These are phyloP conservation scores for Hypoxylon rubiginosum DNA, from an alignment of 2,329 filamentous ascomycete species.

Conservation along the genomic window DNA sequence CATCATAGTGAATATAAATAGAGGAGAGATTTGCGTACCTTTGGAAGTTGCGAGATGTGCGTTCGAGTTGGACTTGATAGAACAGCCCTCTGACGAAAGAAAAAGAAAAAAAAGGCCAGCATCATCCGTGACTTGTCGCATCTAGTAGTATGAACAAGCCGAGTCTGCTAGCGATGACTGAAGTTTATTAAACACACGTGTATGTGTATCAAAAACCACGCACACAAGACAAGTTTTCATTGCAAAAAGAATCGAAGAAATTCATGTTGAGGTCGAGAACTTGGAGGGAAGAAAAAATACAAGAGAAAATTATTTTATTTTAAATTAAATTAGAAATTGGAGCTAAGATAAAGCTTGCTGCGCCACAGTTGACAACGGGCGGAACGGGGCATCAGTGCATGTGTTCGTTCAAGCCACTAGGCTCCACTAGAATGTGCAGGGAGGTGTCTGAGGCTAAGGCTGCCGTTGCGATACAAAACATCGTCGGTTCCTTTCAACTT, in stretches of 20 bases:
- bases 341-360: conserved; percentile 13
- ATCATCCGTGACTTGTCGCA: background rate
- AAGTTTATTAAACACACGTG: background rate
- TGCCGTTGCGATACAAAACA: conserved; percentile 35
- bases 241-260: background rate
- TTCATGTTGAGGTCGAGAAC: background rate
- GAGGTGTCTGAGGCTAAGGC: conserved; percentile 15
- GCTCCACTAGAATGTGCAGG: conserved; percentile 1
- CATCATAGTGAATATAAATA: conserved; percentile 60
- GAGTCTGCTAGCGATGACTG: background rate
- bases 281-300: conserved; percentile 5
- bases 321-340: background rate
- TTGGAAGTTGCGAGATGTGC: conserved; percentile 10
- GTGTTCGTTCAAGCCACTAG: no score
- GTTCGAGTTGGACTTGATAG: background rate
- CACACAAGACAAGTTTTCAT: background rate
- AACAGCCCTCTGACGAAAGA: background rate
- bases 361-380: conserved; percentile 15
- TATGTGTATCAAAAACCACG: no score
- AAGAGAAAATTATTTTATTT: conserved; percentile 13
- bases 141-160: background rate
- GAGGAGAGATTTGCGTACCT: conserved; percentile 41
- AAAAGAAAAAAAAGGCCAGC: no score
- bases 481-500: conserved; percentile 23
- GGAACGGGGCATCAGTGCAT: no score